Percentiles rank a stretch among this genome's conserved stretches.
These are phyloP conservation scores for Podospora conica DNA, from an alignment of 495 filamentous ascomycete species.

Conservation along the genomic window DNA sequence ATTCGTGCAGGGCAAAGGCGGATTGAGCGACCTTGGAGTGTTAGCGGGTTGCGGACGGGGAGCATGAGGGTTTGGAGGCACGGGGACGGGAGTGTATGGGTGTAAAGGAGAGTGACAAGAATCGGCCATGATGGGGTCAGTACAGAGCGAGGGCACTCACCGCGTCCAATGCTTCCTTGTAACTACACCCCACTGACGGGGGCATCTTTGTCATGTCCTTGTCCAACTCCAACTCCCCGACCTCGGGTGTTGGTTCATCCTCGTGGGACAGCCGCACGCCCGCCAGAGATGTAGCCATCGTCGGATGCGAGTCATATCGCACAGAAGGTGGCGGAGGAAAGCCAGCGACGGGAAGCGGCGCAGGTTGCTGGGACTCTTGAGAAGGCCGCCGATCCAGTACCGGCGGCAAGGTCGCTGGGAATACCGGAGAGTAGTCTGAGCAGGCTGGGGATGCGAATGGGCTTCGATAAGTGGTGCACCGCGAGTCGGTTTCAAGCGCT, in stretches of 20 bases:
- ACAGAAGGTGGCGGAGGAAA: neutral
- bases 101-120: too few relatives aligned
- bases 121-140: too few relatives aligned
- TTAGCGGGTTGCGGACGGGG: neutral
- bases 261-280: neutral
- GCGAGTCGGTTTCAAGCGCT: neutral
- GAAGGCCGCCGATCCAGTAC: neutral
- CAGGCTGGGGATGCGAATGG: neutral
- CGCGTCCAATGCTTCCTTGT: neutral
- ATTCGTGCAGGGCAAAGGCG: neutral
- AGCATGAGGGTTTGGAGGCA: neutral
- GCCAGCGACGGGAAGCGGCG: neutral
- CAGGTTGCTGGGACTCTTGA: neutral
- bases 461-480: neutral
- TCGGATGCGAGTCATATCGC: neutral
- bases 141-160: neutral
- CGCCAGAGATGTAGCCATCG: neutral
- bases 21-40: neutral
- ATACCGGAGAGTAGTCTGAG: neutral
- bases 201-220: neutral
- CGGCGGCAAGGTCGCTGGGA: too few relatives aligned
- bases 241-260: neutral
- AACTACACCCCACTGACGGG: neutral
- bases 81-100: too few relatives aligned
- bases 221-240: too few relatives aligned